Percentiles rank a stretch among this genome's conserved stretches.
These are phyloP conservation scores for Neofusicoccum kwambonambiense DNA, from an alignment of 2,329 filamentous ascomycete species.

Conservation along the genomic window DNA sequence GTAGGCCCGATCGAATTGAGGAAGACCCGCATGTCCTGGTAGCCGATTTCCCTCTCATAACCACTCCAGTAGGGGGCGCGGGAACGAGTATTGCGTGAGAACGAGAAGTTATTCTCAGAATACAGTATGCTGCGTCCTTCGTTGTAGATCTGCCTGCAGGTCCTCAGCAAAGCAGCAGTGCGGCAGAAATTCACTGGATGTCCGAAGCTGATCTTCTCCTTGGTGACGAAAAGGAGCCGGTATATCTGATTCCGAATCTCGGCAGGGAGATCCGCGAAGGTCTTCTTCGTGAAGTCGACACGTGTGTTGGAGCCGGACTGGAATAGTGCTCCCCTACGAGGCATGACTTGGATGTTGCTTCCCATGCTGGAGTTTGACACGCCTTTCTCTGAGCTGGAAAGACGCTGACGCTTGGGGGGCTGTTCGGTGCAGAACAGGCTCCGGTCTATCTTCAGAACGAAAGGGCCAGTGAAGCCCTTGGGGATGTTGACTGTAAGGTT, in stretches of 20 bases:
- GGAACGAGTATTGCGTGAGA: slow-evolving; percentile 38
- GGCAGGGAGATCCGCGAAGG: slow-evolving; percentile 40
- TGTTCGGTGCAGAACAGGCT: slow-evolving; percentile 20
- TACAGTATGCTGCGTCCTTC: slow-evolving; percentile 52
- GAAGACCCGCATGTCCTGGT: slow-evolving; percentile 45
- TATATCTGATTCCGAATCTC: slow-evolving; percentile 52
- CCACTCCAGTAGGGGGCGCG: slow-evolving; percentile 43
- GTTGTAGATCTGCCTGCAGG: slow-evolving; percentile 44
- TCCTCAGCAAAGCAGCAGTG: slow-evolving; percentile 47
- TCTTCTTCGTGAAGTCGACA: neutral
- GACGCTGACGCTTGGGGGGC: slow-evolving; percentile 2
- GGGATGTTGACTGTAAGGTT: slow-evolving; percentile 48
- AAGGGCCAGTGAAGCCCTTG: slow-evolving; percentile 45
- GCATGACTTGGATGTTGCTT: neutral
- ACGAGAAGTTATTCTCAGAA: slow-evolving; percentile 49
- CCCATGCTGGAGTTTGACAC: neutral
- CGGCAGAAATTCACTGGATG: slow-evolving; percentile 37
- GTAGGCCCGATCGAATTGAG: slow-evolving; percentile 48
- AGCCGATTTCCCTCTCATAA: slow-evolving; percentile 48
- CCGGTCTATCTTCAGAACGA: slow-evolving; percentile 43
- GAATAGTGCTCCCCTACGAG: neutral
- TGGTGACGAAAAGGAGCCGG: slow-evolving; percentile 40
- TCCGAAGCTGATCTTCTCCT: slow-evolving; percentile 35
- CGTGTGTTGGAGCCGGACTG: neutral
- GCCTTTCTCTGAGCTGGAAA: neutral